phyloP scores from a whole-genome alignment of 1,284 basidiomycete genomes.

The Fomitopsis schrenkii region DNA sequence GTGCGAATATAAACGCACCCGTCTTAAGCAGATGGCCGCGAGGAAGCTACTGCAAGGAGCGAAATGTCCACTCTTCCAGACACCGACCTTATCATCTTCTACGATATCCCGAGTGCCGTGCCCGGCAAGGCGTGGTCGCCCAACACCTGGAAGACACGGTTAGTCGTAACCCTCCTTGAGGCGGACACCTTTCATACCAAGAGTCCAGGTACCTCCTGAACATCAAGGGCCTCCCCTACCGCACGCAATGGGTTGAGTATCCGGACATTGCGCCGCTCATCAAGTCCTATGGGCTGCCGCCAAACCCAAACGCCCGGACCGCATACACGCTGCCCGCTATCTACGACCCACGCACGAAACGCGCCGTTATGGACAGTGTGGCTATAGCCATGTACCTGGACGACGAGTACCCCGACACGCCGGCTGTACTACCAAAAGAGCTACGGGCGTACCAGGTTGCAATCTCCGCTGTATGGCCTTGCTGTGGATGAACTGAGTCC shows the following conservation, averaged over 20 bases:
- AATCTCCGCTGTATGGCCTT: no score
- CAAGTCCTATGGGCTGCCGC: neutral
- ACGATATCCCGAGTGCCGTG: neutral
- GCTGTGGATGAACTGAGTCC: neutral
- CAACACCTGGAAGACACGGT: neutral
- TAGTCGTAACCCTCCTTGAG: neutral
- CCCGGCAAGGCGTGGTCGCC: neutral
- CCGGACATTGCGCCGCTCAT: slow-evolving; percentile 23
- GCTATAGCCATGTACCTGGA: slow-evolving; percentile 30
- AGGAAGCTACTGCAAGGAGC: neutral
- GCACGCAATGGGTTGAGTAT: slow-evolving; percentile 28
- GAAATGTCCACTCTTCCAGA: neutral
- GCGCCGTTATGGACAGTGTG: slow-evolving; percentile 24
- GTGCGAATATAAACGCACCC: neutral
- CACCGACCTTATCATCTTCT: neutral
- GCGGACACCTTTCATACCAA: neutral
- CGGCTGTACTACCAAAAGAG: slow-evolving; percentile 12
- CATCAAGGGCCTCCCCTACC: slow-evolving; percentile 24
- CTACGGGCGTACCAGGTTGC: slow-evolving; percentile 21
- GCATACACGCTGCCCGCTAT: slow-evolving; percentile 24
- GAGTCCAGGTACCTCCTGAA: slow-evolving; percentile 18
- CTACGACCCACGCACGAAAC: slow-evolving; percentile 20
- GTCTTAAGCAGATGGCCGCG: neutral
- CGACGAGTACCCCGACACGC: slow-evolving; percentile 21
- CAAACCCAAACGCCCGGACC: neutral